These are phyloP conservation scores for Colletotrichum sp. DNA, from an alignment of 2,329 filamentous ascomycete species.

Conservation along the genomic window DNA sequence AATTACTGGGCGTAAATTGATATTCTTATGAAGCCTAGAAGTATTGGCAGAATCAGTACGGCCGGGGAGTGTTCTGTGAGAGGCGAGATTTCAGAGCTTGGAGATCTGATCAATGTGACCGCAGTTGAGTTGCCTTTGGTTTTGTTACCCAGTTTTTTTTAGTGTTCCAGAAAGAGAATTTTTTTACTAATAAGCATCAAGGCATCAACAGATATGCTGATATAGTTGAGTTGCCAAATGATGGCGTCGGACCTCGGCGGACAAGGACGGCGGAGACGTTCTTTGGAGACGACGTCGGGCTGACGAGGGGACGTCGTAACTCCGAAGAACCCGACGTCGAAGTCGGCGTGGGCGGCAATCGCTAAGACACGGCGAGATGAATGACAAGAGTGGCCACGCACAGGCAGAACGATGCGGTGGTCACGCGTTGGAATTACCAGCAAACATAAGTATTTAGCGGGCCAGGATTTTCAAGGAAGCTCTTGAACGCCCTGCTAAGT, in stretches of 20 bases:
- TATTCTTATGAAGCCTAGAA: neutral
- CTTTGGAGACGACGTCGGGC: neutral
- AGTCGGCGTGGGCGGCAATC: neutral
- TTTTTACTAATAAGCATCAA: too few relatives aligned
- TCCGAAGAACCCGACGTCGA: slow-evolving; percentile 7
- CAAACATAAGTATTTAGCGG: neutral
- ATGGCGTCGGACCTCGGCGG: neutral
- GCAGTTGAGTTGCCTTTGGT: neutral
- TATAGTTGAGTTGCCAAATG: neutral
- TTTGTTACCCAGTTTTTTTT: too few relatives aligned
- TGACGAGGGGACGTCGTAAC: slow-evolving; percentile 9
- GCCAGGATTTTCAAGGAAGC: neutral
- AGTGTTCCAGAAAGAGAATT: too few relatives aligned
- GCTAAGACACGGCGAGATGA: neutral
- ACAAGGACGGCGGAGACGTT: neutral
- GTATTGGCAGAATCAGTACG: neutral
- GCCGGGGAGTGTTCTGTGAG: neutral
- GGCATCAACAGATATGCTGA: too few relatives aligned
- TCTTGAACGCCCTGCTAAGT: neutral
- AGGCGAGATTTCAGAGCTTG: neutral
- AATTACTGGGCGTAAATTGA: neutral
- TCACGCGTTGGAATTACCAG: neutral
- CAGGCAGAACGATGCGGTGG: neutral
- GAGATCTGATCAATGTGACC: neutral
- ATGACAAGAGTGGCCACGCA: neutral